These are phyloP conservation scores for Elongisporangium prolatum DNA, from an alignment of 352 stramenopile genomes.

Conservation along the genomic window DNA sequence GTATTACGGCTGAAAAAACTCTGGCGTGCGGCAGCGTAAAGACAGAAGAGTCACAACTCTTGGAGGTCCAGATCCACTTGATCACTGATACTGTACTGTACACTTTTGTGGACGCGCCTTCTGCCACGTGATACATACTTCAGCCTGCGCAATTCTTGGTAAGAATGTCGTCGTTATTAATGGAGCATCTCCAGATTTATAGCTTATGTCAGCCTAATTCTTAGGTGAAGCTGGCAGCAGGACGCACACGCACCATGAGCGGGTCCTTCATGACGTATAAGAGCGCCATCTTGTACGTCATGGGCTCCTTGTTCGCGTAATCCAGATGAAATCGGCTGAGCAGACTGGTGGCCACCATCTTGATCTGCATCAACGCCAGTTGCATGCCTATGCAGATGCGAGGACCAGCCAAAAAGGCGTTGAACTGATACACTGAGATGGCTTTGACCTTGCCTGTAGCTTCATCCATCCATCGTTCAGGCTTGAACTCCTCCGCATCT, in stretches of 20 bases:
- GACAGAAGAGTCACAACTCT: background rate
- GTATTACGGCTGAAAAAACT: background rate
- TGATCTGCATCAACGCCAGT: slow-evolving; percentile 37
- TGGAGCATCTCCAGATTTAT: background rate
- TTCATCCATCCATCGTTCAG: slow-evolving; percentile 50
- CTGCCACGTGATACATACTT: too few relatives aligned
- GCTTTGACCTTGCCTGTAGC: slow-evolving; percentile 22
- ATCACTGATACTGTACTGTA: too few relatives aligned
- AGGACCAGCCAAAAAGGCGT: slow-evolving; percentile 50
- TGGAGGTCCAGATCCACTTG: background rate
- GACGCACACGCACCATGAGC: background rate
- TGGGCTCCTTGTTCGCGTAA: slow-evolving; percentile 14
- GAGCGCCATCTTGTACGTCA: background rate
- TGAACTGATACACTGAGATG: slow-evolving; percentile 45
- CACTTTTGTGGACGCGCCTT: too few relatives aligned
- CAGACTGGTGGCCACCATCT: slow-evolving; percentile 30
- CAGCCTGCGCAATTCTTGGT: too few relatives aligned
- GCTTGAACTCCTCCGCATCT: slow-evolving; percentile 37
- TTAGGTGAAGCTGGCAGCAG: background rate
- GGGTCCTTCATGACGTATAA: background rate
- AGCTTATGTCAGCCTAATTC: background rate
- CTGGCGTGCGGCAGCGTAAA: background rate
- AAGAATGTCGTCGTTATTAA: too few relatives aligned
- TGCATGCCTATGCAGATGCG: slow-evolving; percentile 44
- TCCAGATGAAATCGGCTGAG: slow-evolving; percentile 37